phyloP scores from a whole-genome alignment of 768 basidiomycete species.

The Phlebiopsis flavidoalba region DNA sequence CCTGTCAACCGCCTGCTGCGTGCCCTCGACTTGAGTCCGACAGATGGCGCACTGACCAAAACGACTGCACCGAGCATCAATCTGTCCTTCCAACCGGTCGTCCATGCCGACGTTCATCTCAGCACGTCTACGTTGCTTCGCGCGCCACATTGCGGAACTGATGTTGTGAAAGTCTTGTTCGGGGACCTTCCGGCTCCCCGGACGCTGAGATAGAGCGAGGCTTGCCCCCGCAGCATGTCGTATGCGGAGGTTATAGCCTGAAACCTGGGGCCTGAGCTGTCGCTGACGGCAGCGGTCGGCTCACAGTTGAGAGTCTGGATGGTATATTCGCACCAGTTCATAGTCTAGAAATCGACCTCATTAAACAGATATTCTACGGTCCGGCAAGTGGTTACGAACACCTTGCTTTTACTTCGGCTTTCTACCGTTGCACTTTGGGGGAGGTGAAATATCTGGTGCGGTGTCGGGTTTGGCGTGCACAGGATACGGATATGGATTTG shows the following conservation, averaged over 20 bases:
- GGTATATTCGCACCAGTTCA: constrained; percentile 75
- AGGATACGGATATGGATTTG: constrained; percentile 32
- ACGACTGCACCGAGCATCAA: constrained; percentile 52
- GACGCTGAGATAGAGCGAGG: constrained; percentile 2
- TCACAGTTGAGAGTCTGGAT: constrained; percentile 62
- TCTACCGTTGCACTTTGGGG: constrained; percentile 27
- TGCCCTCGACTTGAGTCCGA: constrained; percentile 5
- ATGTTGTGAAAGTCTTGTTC: constrained; percentile 18
- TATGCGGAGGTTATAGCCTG: constrained; percentile 68
- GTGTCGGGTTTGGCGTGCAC: constrained; percentile 27
- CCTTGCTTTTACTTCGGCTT: constrained; percentile 32
- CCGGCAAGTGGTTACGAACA: constrained; percentile 24
- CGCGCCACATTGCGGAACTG: constrained; percentile 37
- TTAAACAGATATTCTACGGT: constrained; percentile 8
- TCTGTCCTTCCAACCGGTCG: constrained; percentile 63
- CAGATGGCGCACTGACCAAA: constrained; percentile 32
- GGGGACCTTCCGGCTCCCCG: constrained; percentile 15
- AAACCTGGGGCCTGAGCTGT: constrained; percentile 59
- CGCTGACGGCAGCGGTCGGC: constrained; percentile 38
- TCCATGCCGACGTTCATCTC: constrained; percentile 49
- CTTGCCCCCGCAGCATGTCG: constrained; percentile 53
- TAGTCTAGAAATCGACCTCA: constrained; percentile 43
- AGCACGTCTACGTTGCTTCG: constrained; percentile 26
- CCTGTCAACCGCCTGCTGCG: neutral
- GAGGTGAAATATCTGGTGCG: constrained; percentile 38